phyloP scores from a whole-genome alignment of 768 basidiomycete genomes.

The Rhodotorula kratochvilovae region DNA sequence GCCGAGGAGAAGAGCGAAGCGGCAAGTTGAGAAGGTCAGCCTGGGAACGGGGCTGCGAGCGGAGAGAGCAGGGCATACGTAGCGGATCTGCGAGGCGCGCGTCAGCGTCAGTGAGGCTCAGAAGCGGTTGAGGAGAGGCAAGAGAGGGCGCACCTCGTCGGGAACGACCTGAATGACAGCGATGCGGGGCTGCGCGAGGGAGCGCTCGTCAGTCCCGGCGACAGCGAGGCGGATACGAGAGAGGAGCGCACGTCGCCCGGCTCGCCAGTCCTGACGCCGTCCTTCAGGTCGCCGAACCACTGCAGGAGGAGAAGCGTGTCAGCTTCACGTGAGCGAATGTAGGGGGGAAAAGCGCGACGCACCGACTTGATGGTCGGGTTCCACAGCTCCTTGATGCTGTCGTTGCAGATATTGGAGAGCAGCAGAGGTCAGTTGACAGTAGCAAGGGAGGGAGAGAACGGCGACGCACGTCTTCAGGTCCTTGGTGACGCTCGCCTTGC shows the following conservation, averaged over 20 bases:
- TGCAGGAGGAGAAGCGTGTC: neutral
- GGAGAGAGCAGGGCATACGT: too few relatives aligned
- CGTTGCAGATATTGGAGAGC: too few relatives aligned
- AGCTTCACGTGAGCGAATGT: too few relatives aligned
- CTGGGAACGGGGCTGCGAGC: too few relatives aligned
- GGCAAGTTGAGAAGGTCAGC: neutral
- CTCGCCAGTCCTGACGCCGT: slow-evolving; percentile 32
- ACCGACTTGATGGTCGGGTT: slow-evolving; percentile 27
- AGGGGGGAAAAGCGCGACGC: neutral
- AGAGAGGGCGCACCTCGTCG: slow-evolving; percentile 23
- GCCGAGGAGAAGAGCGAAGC: neutral
- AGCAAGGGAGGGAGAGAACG: accelerated
- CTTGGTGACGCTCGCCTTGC: slow-evolving; percentile 35
- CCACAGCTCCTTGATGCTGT: slow-evolving; percentile 35
- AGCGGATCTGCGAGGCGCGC: slow-evolving; percentile 19
- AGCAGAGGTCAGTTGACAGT: neutral
- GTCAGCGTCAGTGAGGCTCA: neutral
- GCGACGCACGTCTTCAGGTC: slow-evolving; percentile 24
- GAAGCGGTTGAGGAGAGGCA: accelerated
- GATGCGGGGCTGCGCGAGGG: too few relatives aligned
- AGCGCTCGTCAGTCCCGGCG: too few relatives aligned
- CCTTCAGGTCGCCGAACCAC: slow-evolving; percentile 37
- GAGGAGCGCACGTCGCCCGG: too few relatives aligned
- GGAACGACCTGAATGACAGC: slow-evolving; percentile 39
- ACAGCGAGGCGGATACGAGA: too few relatives aligned